These are phyloP conservation scores for Trematosphaeria pertusa DNA, from an alignment of 2,329 filamentous ascomycete genomes.

Conservation along the genomic window DNA sequence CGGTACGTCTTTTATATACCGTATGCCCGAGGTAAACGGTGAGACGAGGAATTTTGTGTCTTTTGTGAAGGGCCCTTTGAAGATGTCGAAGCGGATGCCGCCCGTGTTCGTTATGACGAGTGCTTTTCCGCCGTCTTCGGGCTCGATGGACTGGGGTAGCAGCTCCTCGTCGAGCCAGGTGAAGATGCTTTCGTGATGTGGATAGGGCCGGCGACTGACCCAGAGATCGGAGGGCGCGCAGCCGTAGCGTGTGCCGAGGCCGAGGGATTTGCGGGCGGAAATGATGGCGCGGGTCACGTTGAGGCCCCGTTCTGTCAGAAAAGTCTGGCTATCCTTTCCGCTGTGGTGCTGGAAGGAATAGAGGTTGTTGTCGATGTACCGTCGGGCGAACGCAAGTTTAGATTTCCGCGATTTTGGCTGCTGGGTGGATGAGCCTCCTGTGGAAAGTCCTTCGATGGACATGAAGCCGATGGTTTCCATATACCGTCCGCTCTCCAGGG, in stretches of 20 bases:
- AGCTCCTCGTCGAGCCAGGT: constrained; percentile 79
- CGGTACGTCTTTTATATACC: constrained; percentile 80
- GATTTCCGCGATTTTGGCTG: constrained; percentile 22
- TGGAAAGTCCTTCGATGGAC: constrained; percentile 74
- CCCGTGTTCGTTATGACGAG: constrained; percentile 88
- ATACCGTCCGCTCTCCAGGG: constrained; percentile 86
- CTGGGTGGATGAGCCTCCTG: constrained; percentile 42
- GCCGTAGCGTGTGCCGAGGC: constrained; percentile 78
- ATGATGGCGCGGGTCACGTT: constrained; percentile 75
- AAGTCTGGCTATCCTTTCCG: constrained; percentile 72
- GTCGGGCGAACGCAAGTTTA: constrained; percentile 70
- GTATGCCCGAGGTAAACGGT: constrained; percentile 83
- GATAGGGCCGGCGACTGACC: constrained; percentile 80
- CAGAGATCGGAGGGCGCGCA: constrained; percentile 83
- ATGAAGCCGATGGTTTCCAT: constrained; percentile 96
- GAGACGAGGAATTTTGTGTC: constrained; percentile 87
- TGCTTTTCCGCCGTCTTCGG: constrained; percentile 63
- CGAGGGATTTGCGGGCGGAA: constrained; percentile 71
- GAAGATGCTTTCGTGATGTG: constrained; percentile 77
- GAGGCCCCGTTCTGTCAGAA: constrained; percentile 76
- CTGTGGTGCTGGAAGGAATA: constrained; percentile 84
- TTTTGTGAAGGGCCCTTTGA: constrained; percentile 87
- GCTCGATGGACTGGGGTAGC: constrained; percentile 70
- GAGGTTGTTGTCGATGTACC: constrained; percentile 94
- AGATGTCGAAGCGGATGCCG: constrained; percentile 92